These are phyloP conservation scores for Petunia axillaris DNA, from an alignment of 257 asterid genomes.

Conservation along the genomic window DNA sequence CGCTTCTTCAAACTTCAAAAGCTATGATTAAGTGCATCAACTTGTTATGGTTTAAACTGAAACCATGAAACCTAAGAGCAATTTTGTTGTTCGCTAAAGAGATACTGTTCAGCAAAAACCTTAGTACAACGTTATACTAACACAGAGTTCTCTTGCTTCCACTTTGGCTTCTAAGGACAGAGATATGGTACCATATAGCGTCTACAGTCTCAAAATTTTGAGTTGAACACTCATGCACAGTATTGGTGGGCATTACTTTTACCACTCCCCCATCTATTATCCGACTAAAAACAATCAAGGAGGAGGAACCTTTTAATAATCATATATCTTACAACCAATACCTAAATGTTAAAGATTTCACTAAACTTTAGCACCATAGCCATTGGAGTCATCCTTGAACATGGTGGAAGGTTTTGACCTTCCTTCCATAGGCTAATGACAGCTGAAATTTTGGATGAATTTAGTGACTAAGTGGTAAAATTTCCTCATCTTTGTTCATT, in stretches of 20 bases:
- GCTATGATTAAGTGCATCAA: too few species aligned
- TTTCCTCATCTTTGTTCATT: conserved; percentile 38
- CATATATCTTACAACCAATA: not conserved
- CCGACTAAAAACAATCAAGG: too few species aligned
- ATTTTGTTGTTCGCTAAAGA: too few species aligned
- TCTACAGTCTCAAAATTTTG: not conserved
- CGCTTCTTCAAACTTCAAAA: too few species aligned
- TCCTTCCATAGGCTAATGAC: too few species aligned
- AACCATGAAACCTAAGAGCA: too few species aligned
- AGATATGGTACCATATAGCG: not conserved
- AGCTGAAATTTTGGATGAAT: not conserved
- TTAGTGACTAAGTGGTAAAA: conserved; percentile 29
- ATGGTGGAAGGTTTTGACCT: conserved; percentile 23
- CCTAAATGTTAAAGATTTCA: not conserved
- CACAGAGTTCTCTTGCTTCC: too few species aligned
- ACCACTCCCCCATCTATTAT: not conserved
- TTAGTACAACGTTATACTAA: too few species aligned
- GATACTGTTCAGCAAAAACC: too few species aligned
- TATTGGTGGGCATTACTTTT: not conserved
- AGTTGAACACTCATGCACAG: not conserved
- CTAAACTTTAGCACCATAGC: conserved; percentile 25
- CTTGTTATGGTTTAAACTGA: too few species aligned
- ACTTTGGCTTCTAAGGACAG: too few species aligned
- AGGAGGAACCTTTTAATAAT: not conserved
- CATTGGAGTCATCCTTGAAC: conserved; percentile 39